phyloP scores from a whole-genome alignment of 768 basidiomycete genomes.

The Pleurotus tuoliensis region DNA sequence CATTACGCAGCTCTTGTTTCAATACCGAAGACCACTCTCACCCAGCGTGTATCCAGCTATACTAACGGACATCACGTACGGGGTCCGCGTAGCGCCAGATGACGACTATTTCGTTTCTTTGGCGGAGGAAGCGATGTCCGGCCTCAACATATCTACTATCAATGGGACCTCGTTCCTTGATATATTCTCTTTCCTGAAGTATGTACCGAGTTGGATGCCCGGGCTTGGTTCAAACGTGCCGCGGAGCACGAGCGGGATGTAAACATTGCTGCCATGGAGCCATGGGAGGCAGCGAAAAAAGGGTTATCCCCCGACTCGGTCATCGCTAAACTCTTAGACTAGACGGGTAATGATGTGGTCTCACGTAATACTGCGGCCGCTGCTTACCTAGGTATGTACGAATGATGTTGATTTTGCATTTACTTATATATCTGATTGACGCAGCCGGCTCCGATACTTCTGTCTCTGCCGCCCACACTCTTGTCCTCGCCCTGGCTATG shows the following conservation, averaged over 20 bases:
- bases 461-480: conserved; percentile 8
- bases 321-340: too few relatives aligned
- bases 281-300: conserved; percentile 9
- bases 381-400: too few relatives aligned
- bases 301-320: conserved; percentile 1
- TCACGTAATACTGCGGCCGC: too few relatives aligned
- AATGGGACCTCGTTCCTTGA: not conserved
- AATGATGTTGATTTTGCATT: not conserved
- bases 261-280: not conserved
- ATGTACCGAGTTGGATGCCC: not conserved
- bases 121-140: not conserved
- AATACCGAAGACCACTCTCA: not conserved
- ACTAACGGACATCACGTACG: not conserved
- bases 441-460: conserved; percentile 10
- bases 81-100: not conserved
- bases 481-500: conserved; percentile 14
- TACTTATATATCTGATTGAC: not conserved
- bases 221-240: conserved; percentile 5
- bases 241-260: conserved; percentile 10
- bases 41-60: not conserved
- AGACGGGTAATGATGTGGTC: too few relatives aligned
- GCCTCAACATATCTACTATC: not conserved
- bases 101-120: not conserved
- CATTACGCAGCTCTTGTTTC: not conserved
- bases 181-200: not conserved